Conservation (phyloP, 176 grass and related monocot species). For the Aegilops speltoides region DNA sequence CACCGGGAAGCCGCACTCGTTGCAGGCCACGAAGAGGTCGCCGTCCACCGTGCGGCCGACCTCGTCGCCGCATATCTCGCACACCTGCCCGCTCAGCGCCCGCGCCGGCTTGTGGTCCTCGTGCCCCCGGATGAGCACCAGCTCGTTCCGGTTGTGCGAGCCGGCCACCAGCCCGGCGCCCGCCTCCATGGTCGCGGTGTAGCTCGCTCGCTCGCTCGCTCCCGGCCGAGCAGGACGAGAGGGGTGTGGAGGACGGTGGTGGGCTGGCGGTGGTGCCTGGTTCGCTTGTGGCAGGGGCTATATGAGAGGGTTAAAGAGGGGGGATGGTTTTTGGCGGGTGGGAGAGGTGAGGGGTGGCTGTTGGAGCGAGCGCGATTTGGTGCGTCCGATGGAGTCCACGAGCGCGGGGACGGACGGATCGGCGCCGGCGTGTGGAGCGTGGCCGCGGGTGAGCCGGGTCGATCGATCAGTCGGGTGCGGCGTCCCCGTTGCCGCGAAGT, state of each 20-base stretch:
- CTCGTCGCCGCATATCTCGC: slow-evolving; percentile 95
- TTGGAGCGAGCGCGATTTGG: slow-evolving; percentile 33
- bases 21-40: slow-evolving; percentile 91
- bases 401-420: background rate
- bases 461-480: slow-evolving; percentile 61
- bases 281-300: slow-evolving; percentile 53
- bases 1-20: slow-evolving; percentile 97
- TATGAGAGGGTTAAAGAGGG: slow-evolving; percentile 32
- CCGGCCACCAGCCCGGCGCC: slow-evolving; percentile 84
- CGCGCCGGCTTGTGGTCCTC: slow-evolving; percentile 89
- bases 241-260: background rate
- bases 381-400: slow-evolving; percentile 18
- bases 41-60: slow-evolving; percentile 84
- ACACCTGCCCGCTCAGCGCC: slow-evolving; percentile 88
- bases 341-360: slow-evolving; percentile 47
- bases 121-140: slow-evolving; percentile 93
- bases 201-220: background rate
- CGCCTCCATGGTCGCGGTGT: slow-evolving; percentile 45
- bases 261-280: background rate
- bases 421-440: slow-evolving; percentile 9
- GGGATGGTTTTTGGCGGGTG: slow-evolving; percentile 33
- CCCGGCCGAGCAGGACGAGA: background rate
- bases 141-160: slow-evolving; percentile 95
- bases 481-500: slow-evolving; percentile 97
- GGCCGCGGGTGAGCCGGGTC: slow-evolving; percentile 44